These are phyloP conservation scores for Calamus simplicifolius DNA, from an alignment of 176 grass and related monocot species.

Conservation along the genomic window DNA sequence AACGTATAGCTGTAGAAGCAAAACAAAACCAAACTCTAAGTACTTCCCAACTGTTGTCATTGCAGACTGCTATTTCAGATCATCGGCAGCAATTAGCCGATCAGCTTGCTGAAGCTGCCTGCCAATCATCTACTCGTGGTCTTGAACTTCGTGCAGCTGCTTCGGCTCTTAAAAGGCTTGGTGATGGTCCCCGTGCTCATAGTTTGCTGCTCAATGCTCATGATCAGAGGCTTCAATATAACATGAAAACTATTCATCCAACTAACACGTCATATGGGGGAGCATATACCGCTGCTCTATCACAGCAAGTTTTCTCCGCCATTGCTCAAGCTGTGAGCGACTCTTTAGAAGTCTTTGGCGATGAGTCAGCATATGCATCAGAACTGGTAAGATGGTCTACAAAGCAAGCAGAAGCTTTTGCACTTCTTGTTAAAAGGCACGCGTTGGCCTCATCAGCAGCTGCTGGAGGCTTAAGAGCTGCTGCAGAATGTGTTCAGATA, in stretches of 20 bases:
- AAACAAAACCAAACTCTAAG: constrained; percentile 48
- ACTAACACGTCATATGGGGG: constrained; percentile 91
- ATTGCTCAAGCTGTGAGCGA: constrained; percentile 86
- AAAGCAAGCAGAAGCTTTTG: constrained; percentile 66
- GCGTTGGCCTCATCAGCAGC: constrained; percentile 88
- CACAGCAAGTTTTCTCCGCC: constrained; percentile 86
- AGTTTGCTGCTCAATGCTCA: constrained; percentile 81
- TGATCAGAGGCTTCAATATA: constrained; percentile 87
- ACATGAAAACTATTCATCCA: constrained; percentile 89
- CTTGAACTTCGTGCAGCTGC: constrained; percentile 90
- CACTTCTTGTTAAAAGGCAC: constrained; percentile 76
- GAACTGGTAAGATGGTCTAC: constrained; percentile 93
- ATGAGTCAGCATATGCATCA: constrained; percentile 72
- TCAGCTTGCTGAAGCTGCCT: constrained; percentile 90
- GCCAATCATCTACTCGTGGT: constrained; percentile 81
- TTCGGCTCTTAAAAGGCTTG: constrained; percentile 94
- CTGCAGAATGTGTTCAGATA: constrained; percentile 94
- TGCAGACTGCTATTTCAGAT: constrained; percentile 43
- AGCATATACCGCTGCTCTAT: constrained; percentile 84
- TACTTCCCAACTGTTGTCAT: constrained; percentile 32
- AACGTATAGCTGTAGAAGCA: constrained; percentile 40
- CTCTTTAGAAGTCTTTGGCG: constrained; percentile 86
- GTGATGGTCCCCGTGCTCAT: constrained; percentile 89
- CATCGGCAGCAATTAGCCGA: constrained; percentile 78
- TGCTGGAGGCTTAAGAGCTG: constrained; percentile 83